Evolutionary conservation across 345 rosid species (phyloP), one percentile per base, ranked within the genome.

Genomic region (Brassica incana): DNA sequence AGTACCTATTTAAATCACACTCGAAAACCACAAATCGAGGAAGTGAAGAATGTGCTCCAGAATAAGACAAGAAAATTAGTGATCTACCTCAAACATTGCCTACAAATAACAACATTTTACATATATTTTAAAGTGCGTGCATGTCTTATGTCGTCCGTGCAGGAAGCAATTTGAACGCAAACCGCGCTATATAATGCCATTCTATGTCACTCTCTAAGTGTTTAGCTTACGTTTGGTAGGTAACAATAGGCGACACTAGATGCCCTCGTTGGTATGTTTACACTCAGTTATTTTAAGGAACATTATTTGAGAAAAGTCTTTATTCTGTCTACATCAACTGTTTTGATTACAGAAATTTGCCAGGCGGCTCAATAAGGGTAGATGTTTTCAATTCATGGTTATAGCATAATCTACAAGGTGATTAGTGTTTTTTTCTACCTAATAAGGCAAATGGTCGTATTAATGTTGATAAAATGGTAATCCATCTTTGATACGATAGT

Each of bases 291-390:
- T 23, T 58, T 18, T 9, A 58, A 18, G 61, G 59, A 52, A 52
- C 8, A 6, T 15, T 52, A 5, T 52, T n/a, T 0, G 20, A 15
- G 8, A 52, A 52, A 74, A n/a, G 71, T 5, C 38, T 35, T 35
- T 35, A 35, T 35, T 35, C 8, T 35, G 38, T 35, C 38, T 35
- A 35, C 7, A 35, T 35, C 38, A 35, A 35, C 38, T 35, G 8
- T 35, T 35, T 35, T 35, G 6, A 35, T 35, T 6, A 29, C 32
- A 29, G 32, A 29, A 29, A 29, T 29, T 29, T 29, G 5, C 32
- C 32, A 29, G 32, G 32, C 73, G 20, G 74, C 74, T 73, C 74
- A 71, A 29, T 29, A 29, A 29, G 32, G 32, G 32, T 3, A 29
- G 32, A 29, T 29, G 32, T 29, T 29, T 29, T 29, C 38, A 35